A percentile compares a stretch with the other conserved stretches of the same genome.
These are phyloP conservation scores for Boletellus deceptivus DNA, from an alignment of 1,284 basidiomycete species.

Conservation along the genomic window DNA sequence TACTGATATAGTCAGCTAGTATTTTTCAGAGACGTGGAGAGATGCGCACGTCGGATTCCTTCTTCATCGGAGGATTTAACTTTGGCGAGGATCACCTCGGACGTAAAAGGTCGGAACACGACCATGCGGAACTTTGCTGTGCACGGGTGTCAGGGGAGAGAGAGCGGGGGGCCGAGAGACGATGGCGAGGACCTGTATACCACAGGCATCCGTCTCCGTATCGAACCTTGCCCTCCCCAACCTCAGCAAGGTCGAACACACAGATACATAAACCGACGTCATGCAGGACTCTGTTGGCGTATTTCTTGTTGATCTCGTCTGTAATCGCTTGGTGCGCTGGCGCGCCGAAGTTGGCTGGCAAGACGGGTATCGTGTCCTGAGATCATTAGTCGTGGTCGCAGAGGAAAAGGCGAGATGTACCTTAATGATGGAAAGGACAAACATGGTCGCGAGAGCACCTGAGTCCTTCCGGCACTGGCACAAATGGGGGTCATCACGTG, in stretches of 20 bases:
- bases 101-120: slow-evolving; percentile 88
- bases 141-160: slow-evolving; percentile 5
- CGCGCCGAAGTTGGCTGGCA: slow-evolving; percentile 71
- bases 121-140: slow-evolving; percentile 87
- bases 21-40: slow-evolving; percentile 4
- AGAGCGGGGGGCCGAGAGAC: neutral
- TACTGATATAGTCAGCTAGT: slow-evolving; percentile 47
- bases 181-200: slow-evolving; percentile 75
- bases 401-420: slow-evolving; percentile 23
- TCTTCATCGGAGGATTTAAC: slow-evolving; percentile 83
- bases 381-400: neutral
- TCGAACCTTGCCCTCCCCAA: slow-evolving; percentile 88
- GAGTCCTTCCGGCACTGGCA: too few relatives aligned
- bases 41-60: slow-evolving; percentile 72
- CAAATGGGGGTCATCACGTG: slow-evolving; percentile 22
- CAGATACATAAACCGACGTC: slow-evolving; percentile 90
- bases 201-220: slow-evolving; percentile 95
- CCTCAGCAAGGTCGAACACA: slow-evolving; percentile 83
- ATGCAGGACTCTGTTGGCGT: slow-evolving; percentile 90
- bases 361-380: slow-evolving; percentile 77
- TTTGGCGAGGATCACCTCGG: slow-evolving; percentile 88
- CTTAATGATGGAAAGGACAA: slow-evolving; percentile 59
- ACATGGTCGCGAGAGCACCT: slow-evolving; percentile 40
- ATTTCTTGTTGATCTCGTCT: slow-evolving; percentile 87
- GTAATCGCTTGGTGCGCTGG: slow-evolving; percentile 72